Conservation (phyloP, 2,329 filamentous ascomycete genomes). For the Rutstroemia sp. region DNA sequence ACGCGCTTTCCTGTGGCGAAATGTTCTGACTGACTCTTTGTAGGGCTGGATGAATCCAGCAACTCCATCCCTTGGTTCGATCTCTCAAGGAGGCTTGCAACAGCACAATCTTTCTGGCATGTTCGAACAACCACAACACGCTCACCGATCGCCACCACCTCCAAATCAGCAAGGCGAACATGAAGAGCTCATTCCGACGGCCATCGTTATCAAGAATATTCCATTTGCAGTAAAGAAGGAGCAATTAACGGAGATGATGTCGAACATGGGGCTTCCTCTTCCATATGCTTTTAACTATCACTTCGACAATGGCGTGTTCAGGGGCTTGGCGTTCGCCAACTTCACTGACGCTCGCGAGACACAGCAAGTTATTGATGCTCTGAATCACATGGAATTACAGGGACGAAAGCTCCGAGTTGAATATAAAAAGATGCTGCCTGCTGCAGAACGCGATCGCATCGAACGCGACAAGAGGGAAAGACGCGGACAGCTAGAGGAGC, state of each 20-base stretch:
- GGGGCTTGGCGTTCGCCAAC: slow-evolving; percentile 94
- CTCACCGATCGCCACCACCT: slow-evolving; percentile 17
- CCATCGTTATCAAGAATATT: slow-evolving; percentile 99
- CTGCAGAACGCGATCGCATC: slow-evolving; percentile 89
- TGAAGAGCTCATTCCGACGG: slow-evolving; percentile 93
- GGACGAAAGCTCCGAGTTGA: slow-evolving; percentile 92
- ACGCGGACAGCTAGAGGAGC: slow-evolving; percentile 91
- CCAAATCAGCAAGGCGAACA: slow-evolving; percentile 12
- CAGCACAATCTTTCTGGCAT: slow-evolving; percentile 19
- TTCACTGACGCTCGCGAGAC: slow-evolving; percentile 96
- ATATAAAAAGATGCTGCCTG: slow-evolving; percentile 98
- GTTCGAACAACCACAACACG: slow-evolving; percentile 17
- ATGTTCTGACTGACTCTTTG: slow-evolving; percentile 15
- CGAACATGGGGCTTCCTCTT: slow-evolving; percentile 83
- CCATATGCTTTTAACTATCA: slow-evolving; percentile 99
- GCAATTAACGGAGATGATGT: slow-evolving; percentile 87
- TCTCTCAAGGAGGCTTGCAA: slow-evolving; percentile 5
- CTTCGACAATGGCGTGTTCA: slow-evolving; percentile 96
- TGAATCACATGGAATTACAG: slow-evolving; percentile 95
- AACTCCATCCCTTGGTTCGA: slow-evolving; percentile 38
- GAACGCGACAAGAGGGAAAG: slow-evolving; percentile 96
- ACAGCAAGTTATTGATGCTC: slow-evolving; percentile 78
- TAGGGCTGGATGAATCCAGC: slow-evolving; percentile 39
- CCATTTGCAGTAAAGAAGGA: slow-evolving; percentile 98
- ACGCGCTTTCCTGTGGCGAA: neutral